phyloP scores from a whole-genome alignment of 108 stramenopile species.

The Aureococcus anophagefferens region DNA sequence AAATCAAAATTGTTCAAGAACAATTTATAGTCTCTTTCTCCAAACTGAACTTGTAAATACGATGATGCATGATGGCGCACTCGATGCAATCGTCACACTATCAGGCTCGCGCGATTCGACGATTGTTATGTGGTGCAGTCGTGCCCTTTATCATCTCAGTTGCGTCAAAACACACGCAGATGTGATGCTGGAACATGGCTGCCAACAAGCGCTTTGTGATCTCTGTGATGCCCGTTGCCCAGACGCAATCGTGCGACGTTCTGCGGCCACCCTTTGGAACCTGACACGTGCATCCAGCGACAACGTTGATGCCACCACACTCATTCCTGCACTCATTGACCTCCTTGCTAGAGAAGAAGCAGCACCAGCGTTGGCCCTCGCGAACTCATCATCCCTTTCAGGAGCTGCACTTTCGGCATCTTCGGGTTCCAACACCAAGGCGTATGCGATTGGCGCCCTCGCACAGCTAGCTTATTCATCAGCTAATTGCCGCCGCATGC shows the following conservation, averaged over 20 bases:
- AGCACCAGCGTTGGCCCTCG: too few species aligned
- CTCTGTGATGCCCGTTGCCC: neutral
- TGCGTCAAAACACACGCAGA: too few species aligned
- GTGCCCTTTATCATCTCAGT: too few species aligned
- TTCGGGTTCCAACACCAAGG: conserved; percentile 11
- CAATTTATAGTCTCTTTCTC: conserved; percentile 6
- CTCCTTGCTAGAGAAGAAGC: conserved; percentile 4
- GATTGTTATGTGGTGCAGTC: too few species aligned
- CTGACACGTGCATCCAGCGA: neutral
- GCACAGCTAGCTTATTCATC: conserved; percentile 3
- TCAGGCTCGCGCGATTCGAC: too few species aligned
- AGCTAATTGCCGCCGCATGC: conserved; percentile 8
- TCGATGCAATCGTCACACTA: too few species aligned
- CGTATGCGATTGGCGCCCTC: conserved; percentile 9
- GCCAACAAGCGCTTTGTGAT: neutral
- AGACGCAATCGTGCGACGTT: neutral
- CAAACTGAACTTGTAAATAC: too few species aligned
- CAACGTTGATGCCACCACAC: neutral
- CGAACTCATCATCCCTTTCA: too few species aligned
- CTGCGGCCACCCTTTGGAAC: conserved; percentile 15
- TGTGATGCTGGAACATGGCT: too few species aligned
- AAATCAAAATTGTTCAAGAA: conserved; percentile 5
- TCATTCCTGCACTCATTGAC: conserved; percentile 10
- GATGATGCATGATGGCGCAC: too few species aligned
- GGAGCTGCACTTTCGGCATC: too few species aligned